Evolutionary conservation across 352 stramenopile genomes (phyloP).

Genomic region (Peronospora belbahrii): DNA sequence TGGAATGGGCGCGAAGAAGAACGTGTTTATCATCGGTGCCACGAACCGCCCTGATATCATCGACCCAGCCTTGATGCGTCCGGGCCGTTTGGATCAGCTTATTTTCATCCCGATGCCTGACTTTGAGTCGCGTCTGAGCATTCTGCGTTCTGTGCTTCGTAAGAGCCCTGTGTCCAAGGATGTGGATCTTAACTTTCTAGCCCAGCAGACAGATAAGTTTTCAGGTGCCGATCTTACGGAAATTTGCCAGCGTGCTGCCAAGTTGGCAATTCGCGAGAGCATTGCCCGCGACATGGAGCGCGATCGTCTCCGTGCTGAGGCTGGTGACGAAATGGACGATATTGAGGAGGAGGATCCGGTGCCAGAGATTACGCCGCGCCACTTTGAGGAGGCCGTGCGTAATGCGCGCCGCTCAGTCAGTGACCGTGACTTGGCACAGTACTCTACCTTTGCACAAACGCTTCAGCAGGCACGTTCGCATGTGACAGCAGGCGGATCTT

Average conservation of each 20-base stretch:
- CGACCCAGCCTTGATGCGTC: constrained; percentile 95
- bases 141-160: constrained; percentile 93
- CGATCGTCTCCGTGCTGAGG: constrained; percentile 90
- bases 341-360: constrained; percentile 95
- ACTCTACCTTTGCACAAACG: constrained; percentile 83
- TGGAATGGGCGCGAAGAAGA: constrained; percentile 98
- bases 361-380: constrained; percentile 88
- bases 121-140: constrained; percentile 92
- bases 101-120: constrained; percentile 97
- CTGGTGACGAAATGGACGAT: constrained; percentile 82
- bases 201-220: constrained; percentile 96
- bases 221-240: constrained; percentile 99
- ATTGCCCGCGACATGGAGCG: constrained; percentile 98
- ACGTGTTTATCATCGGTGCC: constrained; percentile 99
- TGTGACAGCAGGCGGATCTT: constrained; percentile 88
- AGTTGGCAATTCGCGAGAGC: constrained; percentile 98
- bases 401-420: constrained; percentile 96
- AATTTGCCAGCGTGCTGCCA: constrained; percentile 99
- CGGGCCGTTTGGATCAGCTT: constrained; percentile 97
- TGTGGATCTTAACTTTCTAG: constrained; percentile 96
- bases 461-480: constrained; percentile 94
- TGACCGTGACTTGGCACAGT: constrained; percentile 94
- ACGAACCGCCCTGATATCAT: constrained; percentile 99
- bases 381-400: constrained; percentile 98
- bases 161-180: constrained; percentile 98